Evolutionary conservation across 2,329 filamentous ascomycete genomes (phyloP).

Genomic region (Paramyrothecium sp.): DNA sequence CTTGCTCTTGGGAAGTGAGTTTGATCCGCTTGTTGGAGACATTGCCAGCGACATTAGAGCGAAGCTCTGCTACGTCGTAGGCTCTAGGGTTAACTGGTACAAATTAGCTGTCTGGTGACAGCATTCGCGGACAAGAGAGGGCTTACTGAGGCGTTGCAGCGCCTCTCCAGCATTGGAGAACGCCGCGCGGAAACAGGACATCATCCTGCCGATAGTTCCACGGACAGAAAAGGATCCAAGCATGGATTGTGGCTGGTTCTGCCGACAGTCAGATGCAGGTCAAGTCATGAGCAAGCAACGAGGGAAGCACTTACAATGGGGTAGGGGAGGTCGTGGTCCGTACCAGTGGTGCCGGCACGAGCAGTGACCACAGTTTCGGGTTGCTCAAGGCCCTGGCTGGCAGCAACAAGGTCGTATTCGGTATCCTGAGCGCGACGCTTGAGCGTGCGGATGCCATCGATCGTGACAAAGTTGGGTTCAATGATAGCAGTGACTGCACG

Average conservation of each 20-base stretch:
- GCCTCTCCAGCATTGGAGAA: constrained; percentile 22
- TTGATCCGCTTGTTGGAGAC: constrained; percentile 24
- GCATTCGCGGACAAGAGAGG: neutral
- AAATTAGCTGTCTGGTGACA: constrained; percentile 7
- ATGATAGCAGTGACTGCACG: neutral
- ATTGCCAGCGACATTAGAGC: constrained; percentile 17
- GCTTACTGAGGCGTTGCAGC: constrained; percentile 20
- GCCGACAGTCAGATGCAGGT: neutral
- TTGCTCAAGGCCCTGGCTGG: constrained; percentile 9
- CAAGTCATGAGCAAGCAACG: neutral
- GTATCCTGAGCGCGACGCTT: constrained; percentile 26
- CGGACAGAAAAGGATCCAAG: constrained; percentile 12
- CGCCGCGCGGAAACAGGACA: constrained; percentile 21
- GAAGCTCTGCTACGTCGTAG: constrained; percentile 20
- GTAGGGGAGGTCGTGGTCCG: constrained; percentile 8
- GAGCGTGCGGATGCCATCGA: constrained; percentile 25
- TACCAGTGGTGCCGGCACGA: constrained; percentile 12
- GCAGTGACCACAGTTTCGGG: constrained; percentile 9
- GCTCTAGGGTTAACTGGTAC: constrained; percentile 19
- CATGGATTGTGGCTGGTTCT: constrained; percentile 18
- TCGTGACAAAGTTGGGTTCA: constrained; percentile 10
- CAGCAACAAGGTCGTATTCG: constrained; percentile 27
- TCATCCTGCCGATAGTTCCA: constrained; percentile 25
- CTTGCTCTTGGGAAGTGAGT: constrained; percentile 13
- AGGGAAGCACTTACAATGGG: constrained; percentile 9